Conservation (phyloP, 2,329 filamentous ascomycete genomes). For the Trichoderma semiorbis region DNA sequence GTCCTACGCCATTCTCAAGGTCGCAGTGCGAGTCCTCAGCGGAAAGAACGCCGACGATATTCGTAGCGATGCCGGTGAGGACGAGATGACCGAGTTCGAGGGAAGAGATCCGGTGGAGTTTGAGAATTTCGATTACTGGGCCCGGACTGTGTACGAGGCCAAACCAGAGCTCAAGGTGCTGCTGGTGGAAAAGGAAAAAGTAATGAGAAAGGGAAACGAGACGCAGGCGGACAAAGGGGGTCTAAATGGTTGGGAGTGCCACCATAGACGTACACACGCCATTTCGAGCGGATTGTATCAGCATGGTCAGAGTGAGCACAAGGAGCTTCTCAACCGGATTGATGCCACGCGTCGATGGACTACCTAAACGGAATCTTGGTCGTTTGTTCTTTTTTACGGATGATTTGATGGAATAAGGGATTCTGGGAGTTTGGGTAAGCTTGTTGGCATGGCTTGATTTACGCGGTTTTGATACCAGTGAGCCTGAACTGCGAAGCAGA, state of each 20-base stretch:
- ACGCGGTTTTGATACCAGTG: neutral
- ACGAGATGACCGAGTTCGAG: conserved; percentile 44
- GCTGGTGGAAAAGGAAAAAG: neutral
- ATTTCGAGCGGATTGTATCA: conserved; percentile 57
- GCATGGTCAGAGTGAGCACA: conserved; percentile 69
- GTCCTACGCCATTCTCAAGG: conserved; percentile 83
- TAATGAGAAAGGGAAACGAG: conserved; percentile 55
- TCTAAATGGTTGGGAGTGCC: conserved; percentile 59
- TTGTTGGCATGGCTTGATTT: neutral
- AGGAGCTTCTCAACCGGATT: conserved; percentile 75
- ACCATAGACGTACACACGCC: conserved; percentile 40
- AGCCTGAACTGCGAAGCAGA: neutral
- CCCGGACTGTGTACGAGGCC: conserved; percentile 37
- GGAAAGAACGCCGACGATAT: conserved; percentile 79
- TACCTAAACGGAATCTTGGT: neutral
- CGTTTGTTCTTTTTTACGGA: neutral
- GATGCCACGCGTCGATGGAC: conserved; percentile 29
- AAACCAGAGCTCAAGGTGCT: conserved; percentile 40
- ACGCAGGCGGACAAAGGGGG: conserved; percentile 68
- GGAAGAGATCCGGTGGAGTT: conserved; percentile 39
- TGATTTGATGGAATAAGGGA: neutral
- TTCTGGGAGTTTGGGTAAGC: neutral
- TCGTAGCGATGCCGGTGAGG: conserved; percentile 84
- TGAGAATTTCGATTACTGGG: conserved; percentile 22
- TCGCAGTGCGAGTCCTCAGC: conserved; percentile 73